These are phyloP conservation scores for Saccharomyces hybrid DNA, from an alignment of 1,139 yeast genomes.

Conservation along the genomic window DNA sequence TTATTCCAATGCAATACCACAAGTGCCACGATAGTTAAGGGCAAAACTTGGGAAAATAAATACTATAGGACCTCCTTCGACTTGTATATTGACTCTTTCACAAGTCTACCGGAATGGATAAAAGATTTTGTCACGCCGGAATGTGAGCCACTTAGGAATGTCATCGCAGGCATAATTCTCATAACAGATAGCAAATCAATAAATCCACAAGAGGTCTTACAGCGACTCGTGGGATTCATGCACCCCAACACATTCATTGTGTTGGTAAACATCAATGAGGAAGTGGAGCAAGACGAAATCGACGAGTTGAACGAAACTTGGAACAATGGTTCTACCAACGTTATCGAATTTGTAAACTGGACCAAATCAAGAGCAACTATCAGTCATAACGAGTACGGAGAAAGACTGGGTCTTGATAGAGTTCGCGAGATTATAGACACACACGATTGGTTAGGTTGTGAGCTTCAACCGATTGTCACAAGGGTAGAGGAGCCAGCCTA, in stretches of 20 bases:
- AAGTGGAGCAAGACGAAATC: conserved; percentile 6
- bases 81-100: conserved; percentile 29
- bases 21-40: conserved; percentile 14
- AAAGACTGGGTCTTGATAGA: conserved; percentile 23
- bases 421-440: conserved; percentile 27
- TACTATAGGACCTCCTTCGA: conserved; percentile 27
- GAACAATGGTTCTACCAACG: neutral
- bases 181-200: conserved; percentile 5
- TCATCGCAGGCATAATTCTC: conserved; percentile 27
- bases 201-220: neutral
- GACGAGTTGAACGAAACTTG: conserved; percentile 14
- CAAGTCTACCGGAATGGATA: conserved; percentile 23
- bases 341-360: conserved; percentile 13
- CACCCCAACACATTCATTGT: conserved; percentile 10
- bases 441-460: conserved; percentile 21
- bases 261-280: conserved; percentile 8
- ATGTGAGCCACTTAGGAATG: conserved; percentile 24
- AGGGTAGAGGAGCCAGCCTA: neutral
- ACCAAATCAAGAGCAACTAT: conserved; percentile 2
- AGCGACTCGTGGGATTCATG: neutral
- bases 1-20: neutral
- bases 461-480: neutral
- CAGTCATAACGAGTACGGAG: conserved; percentile 22
- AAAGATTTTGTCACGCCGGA: conserved; percentile 21
- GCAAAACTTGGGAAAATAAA: conserved; percentile 26